phyloP scores from a whole-genome alignment of 2,329 filamentous ascomycete genomes.

The Zasmidium cellare region DNA sequence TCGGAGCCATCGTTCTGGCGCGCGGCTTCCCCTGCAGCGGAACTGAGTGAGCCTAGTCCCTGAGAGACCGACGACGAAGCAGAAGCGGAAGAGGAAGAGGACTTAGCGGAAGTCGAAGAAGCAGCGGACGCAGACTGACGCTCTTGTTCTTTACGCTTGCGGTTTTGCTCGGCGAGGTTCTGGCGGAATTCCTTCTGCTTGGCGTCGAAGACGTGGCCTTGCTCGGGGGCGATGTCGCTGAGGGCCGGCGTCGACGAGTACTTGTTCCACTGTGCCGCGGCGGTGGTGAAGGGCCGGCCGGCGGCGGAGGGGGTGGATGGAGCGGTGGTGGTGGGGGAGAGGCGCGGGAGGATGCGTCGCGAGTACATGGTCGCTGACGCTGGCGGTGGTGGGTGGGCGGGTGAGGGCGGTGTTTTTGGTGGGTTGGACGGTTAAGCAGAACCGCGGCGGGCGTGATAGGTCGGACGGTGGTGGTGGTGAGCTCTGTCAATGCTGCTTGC shows the following conservation, averaged over 20 bases:
- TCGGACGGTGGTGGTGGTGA: background rate
- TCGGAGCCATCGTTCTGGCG: conserved; percentile 61
- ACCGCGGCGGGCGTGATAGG: background rate
- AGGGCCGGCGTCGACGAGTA: conserved; percentile 65
- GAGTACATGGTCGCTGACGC: conserved; percentile 19
- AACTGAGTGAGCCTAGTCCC: conserved; percentile 63
- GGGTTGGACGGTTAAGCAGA: background rate
- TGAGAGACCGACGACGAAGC: conserved; percentile 38
- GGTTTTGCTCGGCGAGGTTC: conserved; percentile 72
- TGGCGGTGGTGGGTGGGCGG: background rate
- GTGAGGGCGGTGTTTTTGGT: background rate
- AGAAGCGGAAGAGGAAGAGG: conserved; percentile 42
- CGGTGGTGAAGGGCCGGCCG: conserved; percentile 17
- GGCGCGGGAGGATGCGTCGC: conserved; percentile 23
- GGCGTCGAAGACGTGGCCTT: conserved; percentile 73
- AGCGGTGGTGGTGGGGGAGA: conserved; percentile 14
- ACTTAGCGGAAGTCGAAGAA: conserved; percentile 36
- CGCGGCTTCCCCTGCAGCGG: conserved; percentile 55
- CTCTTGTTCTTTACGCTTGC: conserved; percentile 76
- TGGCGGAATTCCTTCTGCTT: conserved; percentile 87
- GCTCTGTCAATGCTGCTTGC: background rate
- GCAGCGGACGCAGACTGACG: conserved; percentile 63
- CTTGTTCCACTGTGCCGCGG: conserved; percentile 11
- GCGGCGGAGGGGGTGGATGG: conserved; percentile 10
- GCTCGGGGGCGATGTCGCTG: conserved; percentile 76